Conservation (phyloP, 2,329 filamentous ascomycete species). For the Plectosphaerella plurivora region DNA sequence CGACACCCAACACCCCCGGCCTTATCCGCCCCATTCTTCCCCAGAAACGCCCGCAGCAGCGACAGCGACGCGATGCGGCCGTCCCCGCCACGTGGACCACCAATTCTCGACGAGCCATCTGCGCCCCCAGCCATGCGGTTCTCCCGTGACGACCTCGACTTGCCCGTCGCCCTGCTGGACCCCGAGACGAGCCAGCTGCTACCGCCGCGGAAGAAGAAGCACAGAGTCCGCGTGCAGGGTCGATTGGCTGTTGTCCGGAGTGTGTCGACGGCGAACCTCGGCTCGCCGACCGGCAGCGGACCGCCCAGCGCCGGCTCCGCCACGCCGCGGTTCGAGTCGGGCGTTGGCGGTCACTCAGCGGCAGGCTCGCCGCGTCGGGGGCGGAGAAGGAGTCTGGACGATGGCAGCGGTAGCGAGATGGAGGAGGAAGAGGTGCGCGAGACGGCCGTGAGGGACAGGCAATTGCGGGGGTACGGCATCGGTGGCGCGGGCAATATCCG, state of each 20-base stretch:
- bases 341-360: conserved; percentile 7
- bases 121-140: not conserved
- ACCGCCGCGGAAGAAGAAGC: conserved; percentile 16
- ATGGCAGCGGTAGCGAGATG: conserved; percentile 10
- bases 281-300: not conserved
- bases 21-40: too few relatives aligned
- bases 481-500: conserved; percentile 34
- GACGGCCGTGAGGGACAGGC: conserved; percentile 20
- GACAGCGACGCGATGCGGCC: too few relatives aligned
- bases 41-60: too few relatives aligned
- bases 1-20: too few relatives aligned
- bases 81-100: not conserved
- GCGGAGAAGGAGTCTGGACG: conserved; percentile 14
- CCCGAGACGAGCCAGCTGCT: conserved; percentile 25
- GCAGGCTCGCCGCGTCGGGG: not conserved
- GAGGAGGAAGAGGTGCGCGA: conserved; percentile 20
- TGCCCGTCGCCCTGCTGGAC: conserved; percentile 18
- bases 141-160: conserved; percentile 7
- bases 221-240: conserved; percentile 32
- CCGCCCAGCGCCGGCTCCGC: not conserved
- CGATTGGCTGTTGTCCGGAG: conserved; percentile 27
- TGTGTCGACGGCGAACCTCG: conserved; percentile 24
- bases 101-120: conserved; percentile 6
- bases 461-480: conserved; percentile 32
- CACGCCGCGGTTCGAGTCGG: conserved; percentile 12